These are phyloP conservation scores for Wickerhamiella pararugosa DNA, from an alignment of 1,139 yeast genomes.

Conservation along the genomic window DNA sequence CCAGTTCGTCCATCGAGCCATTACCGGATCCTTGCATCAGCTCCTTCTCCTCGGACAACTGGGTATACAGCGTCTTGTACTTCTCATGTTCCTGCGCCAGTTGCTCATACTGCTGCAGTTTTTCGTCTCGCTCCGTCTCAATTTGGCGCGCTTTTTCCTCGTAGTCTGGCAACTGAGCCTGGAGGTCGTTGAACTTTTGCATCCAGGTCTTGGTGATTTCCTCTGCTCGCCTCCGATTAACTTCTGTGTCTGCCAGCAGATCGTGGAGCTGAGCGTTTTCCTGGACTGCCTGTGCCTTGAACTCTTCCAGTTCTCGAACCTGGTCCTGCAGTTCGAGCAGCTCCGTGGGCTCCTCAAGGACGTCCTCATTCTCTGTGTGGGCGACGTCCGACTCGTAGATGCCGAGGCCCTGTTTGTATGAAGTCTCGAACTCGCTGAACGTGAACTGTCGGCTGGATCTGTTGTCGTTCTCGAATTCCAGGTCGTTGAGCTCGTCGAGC, in stretches of 20 bases:
- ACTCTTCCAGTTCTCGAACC: constrained; percentile 19
- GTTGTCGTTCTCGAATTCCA: too few species aligned
- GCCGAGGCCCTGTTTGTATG: too few species aligned
- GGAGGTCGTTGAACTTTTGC: too few species aligned
- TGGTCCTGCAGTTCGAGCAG: constrained; percentile 14
- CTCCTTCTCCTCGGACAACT: neutral
- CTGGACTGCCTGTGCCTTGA: constrained; percentile 11
- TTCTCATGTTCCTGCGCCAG: neutral
- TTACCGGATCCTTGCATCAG: neutral
- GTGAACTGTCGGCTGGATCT: too few species aligned
- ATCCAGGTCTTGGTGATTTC: too few species aligned
- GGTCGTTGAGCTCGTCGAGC: too few species aligned
- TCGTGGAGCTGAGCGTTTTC: constrained; percentile 9
- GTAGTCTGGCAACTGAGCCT: too few species aligned
- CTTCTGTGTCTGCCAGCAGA: constrained; percentile 11
- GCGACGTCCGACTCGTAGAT: neutral
- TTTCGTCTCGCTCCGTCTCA: too few species aligned
- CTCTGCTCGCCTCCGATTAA: too few species aligned
- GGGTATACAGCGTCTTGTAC: neutral
- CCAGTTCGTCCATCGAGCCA: neutral
- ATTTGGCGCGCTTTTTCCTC: too few species aligned
- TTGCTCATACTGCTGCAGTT: constrained; percentile 1
- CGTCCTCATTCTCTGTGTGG: constrained; percentile 20
- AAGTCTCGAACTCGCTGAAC: too few species aligned
- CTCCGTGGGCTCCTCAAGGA: constrained; percentile 19